Conservation (phyloP, 2,329 filamentous ascomycete species). For the Trichoderma aggressivum region DNA sequence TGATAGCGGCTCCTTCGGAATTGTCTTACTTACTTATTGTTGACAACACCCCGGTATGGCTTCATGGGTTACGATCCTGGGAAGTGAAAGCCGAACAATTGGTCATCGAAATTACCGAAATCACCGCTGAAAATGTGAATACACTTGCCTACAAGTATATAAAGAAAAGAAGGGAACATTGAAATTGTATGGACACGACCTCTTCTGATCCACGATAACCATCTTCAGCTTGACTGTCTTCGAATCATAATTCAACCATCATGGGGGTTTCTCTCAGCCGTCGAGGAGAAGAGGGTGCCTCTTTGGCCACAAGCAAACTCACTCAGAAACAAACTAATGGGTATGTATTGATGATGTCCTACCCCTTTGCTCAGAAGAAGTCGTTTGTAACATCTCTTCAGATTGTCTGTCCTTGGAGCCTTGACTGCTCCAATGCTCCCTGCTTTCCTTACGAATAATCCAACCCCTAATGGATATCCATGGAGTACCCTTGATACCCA, state of each 20-base stretch:
- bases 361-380: neutral
- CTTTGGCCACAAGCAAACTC: conserved; percentile 21
- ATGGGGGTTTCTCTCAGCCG: conserved; percentile 16
- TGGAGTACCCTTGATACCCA: conserved; percentile 47
- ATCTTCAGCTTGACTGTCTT: neutral
- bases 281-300: neutral
- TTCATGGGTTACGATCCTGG: neutral
- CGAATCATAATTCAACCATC: neutral
- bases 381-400: conserved; percentile 4
- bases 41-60: neutral
- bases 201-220: neutral
- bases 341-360: conserved; percentile 25
- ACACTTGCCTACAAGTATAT: neutral
- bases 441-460: conserved; percentile 47
- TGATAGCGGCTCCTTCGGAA: neutral
- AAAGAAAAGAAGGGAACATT: neutral
- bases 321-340: conserved; percentile 39
- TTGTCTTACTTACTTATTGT: neutral
- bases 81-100: neutral
- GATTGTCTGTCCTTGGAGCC: conserved; percentile 42
- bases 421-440: conserved; percentile 37
- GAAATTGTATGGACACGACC: neutral
- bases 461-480: conserved; percentile 47
- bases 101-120: neutral
- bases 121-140: neutral